Base-by-base conservation (phyloP, 129 eudicot genomes). In the Apium graveolens region DNA sequence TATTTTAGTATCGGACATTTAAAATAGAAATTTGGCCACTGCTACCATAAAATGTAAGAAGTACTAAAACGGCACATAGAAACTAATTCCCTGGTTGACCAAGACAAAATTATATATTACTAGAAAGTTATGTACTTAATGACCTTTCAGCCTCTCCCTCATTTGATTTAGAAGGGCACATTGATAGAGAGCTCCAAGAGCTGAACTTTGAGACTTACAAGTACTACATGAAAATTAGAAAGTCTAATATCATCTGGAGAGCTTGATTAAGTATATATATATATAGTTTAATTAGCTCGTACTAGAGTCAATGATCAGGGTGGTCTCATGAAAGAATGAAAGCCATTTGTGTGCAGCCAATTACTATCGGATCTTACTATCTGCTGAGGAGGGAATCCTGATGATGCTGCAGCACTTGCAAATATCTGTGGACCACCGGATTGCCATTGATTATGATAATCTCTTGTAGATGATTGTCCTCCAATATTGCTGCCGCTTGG, bases 321-420 rank as follows among this genome's bases (percentile, higher is more conserved):
- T 55, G 88, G 94, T 48, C 90, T 88, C 78, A 80, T 85, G 80
- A 88, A 75, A 76, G 85, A 86, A 83, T 87, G 83, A 86, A 72
- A 82, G 71, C 90, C 96, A 88, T 90, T 91, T 74, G 78, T 84
- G 42, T 80, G 90, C 73, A 80, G 76, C 96, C 96, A 88, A 81
- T 88, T 84, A 66, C 8, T 5, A 66, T 86, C 85, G 20, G 90
- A 84, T 76, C 89, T 65, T 31, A 49, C 29, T 20, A 81, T 65
- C 80, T 79, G 89, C 84, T 85, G 93, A 71, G 32, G 68, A 60
- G 86, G 91, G 97, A 92, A 96, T 96, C 99, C 95, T 96, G 99
- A 96, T 92, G 99, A 96, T 96, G 97, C 99, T 96, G 97, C 97
- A 92, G 91, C 92, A 92, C 84, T 86, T 70, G 90, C 89, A 81